Percentiles rank a stretch among this genome's conserved stretches.
Evolutionary conservation across 495 filamentous ascomycete species (phyloP).

Genomic region (Entonaema liquescens): DNA sequence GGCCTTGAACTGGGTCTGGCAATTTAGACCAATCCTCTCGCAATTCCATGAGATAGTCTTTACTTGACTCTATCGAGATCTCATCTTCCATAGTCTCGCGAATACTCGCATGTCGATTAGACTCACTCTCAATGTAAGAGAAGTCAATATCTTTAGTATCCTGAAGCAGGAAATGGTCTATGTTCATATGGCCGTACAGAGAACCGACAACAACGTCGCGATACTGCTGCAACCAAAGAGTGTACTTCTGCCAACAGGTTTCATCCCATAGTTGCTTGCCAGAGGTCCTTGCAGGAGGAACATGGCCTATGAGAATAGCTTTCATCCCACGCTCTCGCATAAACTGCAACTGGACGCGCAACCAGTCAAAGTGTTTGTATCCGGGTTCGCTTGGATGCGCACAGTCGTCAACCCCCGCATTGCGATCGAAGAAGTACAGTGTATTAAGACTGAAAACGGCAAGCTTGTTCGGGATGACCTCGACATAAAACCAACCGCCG

Average conservation of each 20-base stretch:
- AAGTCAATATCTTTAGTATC: conserved; percentile 80
- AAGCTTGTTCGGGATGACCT: conserved; percentile 87
- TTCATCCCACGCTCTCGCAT: conserved; percentile 88
- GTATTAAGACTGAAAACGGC: conserved; percentile 97
- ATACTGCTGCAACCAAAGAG: conserved; percentile 87
- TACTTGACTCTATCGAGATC: conserved; percentile 68
- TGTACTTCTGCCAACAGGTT: conserved; percentile 98
- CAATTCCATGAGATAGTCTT: conserved; percentile 82
- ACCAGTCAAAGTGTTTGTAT: conserved; percentile 95
- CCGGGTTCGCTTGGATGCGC: conserved; percentile 78
- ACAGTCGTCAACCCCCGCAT: conserved; percentile 92
- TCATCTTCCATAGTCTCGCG: conserved; percentile 60
- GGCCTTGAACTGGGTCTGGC: conserved; percentile 61
- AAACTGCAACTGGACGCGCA: conserved; percentile 88
- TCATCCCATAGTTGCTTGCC: conserved; percentile 88
- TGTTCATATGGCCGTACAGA: conserved; percentile 96
- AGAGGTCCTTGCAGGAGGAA: conserved; percentile 85
- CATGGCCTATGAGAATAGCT: conserved; percentile 92
- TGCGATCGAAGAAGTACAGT: conserved; percentile 93
- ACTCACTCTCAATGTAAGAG: conserved; percentile 54
- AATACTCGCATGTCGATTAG: conserved; percentile 39
- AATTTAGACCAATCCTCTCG: conserved; percentile 79
- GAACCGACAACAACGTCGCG: conserved; percentile 85
- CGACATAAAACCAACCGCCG: conserved; percentile 93
- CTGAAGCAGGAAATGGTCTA: conserved; percentile 96